Evolutionary conservation across 2,329 filamentous ascomycete genomes (phyloP), one percentile per base, ranked within the genome.

Genomic region (Aspergillus sp.): DNA sequence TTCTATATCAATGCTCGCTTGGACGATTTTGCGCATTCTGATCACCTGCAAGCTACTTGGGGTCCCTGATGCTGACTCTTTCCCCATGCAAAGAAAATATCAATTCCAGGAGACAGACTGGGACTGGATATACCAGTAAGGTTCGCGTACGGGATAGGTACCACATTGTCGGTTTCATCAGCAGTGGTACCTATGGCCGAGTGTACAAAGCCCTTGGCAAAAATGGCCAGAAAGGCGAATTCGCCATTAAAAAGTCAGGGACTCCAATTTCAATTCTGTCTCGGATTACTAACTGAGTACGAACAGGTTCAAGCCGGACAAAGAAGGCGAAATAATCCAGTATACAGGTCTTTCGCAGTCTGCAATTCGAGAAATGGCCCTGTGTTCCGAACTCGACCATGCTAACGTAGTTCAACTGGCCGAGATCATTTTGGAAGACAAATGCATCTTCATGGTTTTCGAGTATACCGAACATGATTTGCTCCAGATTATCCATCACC

Each of bases 381-480:
- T 99, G 0, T 99, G 95, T 77, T 95, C 91, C 39, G 95, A 99
- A 72, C 83, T 99, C 24, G 86, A 84, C 58, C 92, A 99, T 73
- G 81, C 86, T 56, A 98, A 98, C 72, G 88, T 99, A 34, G 93
- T 99, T 64, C 87, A 89, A 58, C 85, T 97, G 1, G 87, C 93
- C 61, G 95, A 99, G 76, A 98, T 96, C 68, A 96, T 99, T 68
- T 82, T 99, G 3, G 93, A 99, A 77, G 93, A 96, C 75, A 98
- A 98, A 79, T 97, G 93, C 78, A 98, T 99, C 73, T 99, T 93
- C 77, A 99, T 99, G 89, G 93, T 99, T 2, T 98, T 99, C 67
- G 95, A 98, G 75, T 99, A 96, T 74, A 95, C 95, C 65, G 95
- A 99, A 76, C 95, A 99, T 74, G 95, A 99, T 75, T 79, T 99